Percentiles rank a stretch among this genome's conserved stretches.
These are phyloP conservation scores for Hevea brasiliensis DNA, from an alignment of 345 rosid genomes.

Conservation along the genomic window DNA sequence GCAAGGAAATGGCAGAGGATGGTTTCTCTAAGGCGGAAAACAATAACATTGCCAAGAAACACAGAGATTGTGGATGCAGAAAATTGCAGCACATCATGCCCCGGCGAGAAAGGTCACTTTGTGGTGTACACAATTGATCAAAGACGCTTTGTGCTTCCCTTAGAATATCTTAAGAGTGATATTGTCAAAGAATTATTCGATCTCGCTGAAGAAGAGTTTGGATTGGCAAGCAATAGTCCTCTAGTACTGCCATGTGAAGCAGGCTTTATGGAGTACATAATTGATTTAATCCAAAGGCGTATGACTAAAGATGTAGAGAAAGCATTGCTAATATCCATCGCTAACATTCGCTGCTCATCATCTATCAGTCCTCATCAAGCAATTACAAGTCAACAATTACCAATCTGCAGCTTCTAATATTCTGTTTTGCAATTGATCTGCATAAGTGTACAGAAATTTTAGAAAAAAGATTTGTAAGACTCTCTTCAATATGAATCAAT, in stretches of 20 bases:
- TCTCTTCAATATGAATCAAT: too few species aligned
- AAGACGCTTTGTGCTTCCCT: background rate
- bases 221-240: background rate
- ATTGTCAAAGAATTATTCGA: background rate
- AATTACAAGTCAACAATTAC: background rate
- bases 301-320: background rate
- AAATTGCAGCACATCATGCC: background rate
- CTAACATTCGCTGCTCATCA: background rate
- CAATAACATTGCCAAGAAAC: background rate
- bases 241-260: background rate
- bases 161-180: background rate
- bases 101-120: background rate
- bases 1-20: background rate
- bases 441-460: background rate
- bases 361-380: background rate
- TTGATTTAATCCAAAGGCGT: background rate
- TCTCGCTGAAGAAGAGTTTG: background rate
- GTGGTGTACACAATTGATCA: background rate
- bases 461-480: too few species aligned
- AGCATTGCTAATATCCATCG: background rate
- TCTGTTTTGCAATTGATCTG: background rate
- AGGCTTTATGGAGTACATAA: background rate
- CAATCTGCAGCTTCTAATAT: constrained; percentile 1
- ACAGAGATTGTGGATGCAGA: background rate
- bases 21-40: background rate